Evolutionary conservation across 768 basidiomycete species (phyloP), one percentile per base, ranked within the genome.

Genomic region (Mycena floridula): DNA sequence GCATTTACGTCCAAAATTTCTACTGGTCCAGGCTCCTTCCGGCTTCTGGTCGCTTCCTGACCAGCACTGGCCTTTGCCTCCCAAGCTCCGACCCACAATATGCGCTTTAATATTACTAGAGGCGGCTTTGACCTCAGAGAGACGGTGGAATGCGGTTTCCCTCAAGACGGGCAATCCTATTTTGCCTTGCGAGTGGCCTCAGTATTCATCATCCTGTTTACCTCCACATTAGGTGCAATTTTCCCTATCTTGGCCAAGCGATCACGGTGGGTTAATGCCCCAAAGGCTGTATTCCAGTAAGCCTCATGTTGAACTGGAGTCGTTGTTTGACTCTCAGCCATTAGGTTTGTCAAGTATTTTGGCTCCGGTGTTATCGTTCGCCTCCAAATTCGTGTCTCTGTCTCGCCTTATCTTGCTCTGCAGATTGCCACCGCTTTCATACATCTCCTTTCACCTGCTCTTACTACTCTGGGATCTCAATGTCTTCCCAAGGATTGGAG

Each of bases 361-460:
- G 91, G 91, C 22, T 90, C 88, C 12, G 91, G 91, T 21, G 86
- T 90, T 40, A 89, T 90, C 53, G 86, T 88, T 46, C 54, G 82
- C 67, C 6, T 37, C 12, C 11, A 22, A 26, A 49, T 32, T 23
- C 21, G 32, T 35, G 7, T 35, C 32, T 15, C 13, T n/a, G 26
- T 8, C 16, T 11, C 16, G 37, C 7, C 5, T 27, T 16, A 25
- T 24, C 15, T 30, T 27, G 20, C 37, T 48, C 41, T 40, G 22
- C 51, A 89, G 87, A 85, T 96, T 46, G 90, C 90, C 1, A 95
- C 92, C 11, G 85, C 88, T 3, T 94, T 89, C 59, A 88, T 90
- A 27, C 88, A 92, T 60, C 73, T 95, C 0, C 69, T 95, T 6
- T 66, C 76, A 3, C 85, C 94, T 1, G 94, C 79, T 0, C 66